phyloP scores from a whole-genome alignment of 495 filamentous ascomycete species.

The Aspergillus steynii region DNA sequence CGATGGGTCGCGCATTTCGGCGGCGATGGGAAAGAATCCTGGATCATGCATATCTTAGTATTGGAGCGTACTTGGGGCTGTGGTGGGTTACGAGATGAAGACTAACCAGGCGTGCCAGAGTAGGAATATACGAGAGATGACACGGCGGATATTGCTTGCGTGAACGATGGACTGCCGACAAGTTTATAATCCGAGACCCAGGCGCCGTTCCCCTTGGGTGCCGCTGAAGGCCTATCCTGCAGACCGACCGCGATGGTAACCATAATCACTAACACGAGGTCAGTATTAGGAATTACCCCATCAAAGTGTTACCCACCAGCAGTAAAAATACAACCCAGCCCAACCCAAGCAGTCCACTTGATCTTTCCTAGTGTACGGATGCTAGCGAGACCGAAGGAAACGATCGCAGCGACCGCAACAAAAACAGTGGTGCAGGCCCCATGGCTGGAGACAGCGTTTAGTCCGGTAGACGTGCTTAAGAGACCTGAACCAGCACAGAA shows the following conservation, averaged over 20 bases:
- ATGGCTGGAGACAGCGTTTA: constrained; percentile 63
- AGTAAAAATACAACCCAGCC: constrained; percentile 31
- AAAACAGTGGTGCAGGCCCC: constrained; percentile 56
- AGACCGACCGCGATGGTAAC: constrained; percentile 64
- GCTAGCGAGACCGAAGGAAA: constrained; percentile 29
- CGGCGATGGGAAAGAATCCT: constrained; percentile 66
- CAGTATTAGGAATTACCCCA: constrained; percentile 46
- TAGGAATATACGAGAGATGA: constrained; percentile 66
- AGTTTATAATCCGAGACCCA: constrained; percentile 29
- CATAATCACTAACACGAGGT: constrained; percentile 61
- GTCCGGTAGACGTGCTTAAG: constrained; percentile 68
- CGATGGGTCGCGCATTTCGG: constrained; percentile 67
- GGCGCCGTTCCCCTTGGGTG: constrained; percentile 17
- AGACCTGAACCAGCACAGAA: constrained; percentile 43
- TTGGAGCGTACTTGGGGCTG: too few relatives aligned
- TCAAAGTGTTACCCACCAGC: constrained; percentile 20
- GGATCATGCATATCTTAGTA: too few relatives aligned
- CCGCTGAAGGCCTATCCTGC: constrained; percentile 33
- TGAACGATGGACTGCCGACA: constrained; percentile 26
- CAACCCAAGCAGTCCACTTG: constrained; percentile 39
- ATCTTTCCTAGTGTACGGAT: constrained; percentile 35
- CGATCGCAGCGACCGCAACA: constrained; percentile 30
- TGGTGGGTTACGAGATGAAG: too few relatives aligned
- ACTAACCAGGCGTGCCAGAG: constrained; percentile 48
- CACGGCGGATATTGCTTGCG: constrained; percentile 51